Evolutionary conservation across 148 eudicot species (phyloP), one percentile per base, ranked within the genome.

Genomic region (Spergularia bocconei): DNA sequence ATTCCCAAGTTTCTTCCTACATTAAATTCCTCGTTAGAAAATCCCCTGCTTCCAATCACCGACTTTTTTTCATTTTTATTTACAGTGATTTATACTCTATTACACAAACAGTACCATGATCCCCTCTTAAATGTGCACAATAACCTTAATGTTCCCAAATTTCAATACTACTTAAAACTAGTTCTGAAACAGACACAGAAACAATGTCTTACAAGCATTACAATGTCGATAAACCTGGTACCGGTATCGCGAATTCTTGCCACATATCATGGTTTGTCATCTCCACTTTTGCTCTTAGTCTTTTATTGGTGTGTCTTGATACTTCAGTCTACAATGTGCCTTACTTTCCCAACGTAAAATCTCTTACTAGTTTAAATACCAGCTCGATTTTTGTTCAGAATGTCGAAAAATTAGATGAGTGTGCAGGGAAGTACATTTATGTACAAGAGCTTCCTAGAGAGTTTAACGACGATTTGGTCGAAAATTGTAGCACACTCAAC

Each of bases 371-470:
- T 21, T 12, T 3, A 56, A 77, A 0, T 77, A 78, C 9, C 66
- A 79, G 0, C 77, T 59, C 1, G 29, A 59, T 2, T 73, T 6
- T 44, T 44, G 48, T 9, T 44, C 48, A 44, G 48, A 44, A 44
- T 33, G 64, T 41, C 2, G 60, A 39, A 21, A 16, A 62, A 50
- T 55, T 57, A 53, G 48, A 77, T 15, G 17, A 70, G 8, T 86
- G 88, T 38, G 6, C 39, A 0, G 85, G 79, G 3, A 75, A 81
- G 2, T 81, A 83, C 69, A 67, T 86, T 17, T 83, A 48, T 51
- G 71, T 83, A 11, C 86, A 80, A 63, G 72, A 78, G 1, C 74
- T 85, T 56, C 88, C 88, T 61, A 80, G 84, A 9, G 76, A 80
- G 61, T 85, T 66, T 79, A 83, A 85, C 60, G 62, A 68, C 12